Conservation (phyloP, 306 rosid genomes). For the Lablab purpureus region DNA sequence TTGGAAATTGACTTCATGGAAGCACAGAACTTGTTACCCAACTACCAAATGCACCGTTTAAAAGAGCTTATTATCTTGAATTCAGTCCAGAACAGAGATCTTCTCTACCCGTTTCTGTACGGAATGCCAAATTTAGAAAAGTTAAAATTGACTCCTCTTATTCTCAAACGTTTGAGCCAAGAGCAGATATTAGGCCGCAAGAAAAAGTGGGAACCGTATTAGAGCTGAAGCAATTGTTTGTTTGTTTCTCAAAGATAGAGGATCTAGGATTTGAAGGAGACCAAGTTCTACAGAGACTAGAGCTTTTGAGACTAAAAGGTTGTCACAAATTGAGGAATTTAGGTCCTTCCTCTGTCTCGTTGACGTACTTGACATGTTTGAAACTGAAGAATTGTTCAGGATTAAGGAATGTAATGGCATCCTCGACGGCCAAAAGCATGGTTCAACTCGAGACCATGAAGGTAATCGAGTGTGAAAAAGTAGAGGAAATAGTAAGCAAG, state of each 20-base stretch:
- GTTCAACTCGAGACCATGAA: conserved; percentile 27
- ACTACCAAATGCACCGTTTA: not conserved
- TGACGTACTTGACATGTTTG: conserved; percentile 22
- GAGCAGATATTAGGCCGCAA: not conserved
- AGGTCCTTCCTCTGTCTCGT: not conserved
- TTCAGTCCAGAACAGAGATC: too few relatives aligned
- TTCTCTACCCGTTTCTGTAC: not conserved
- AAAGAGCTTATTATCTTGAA: not conserved
- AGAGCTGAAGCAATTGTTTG: conserved; percentile 3
- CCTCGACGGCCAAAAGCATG: conserved; percentile 34
- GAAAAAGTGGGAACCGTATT: not conserved
- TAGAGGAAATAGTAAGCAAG: conserved; percentile 22
- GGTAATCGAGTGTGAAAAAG: accelerated
- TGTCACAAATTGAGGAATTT: not conserved
- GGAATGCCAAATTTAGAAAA: conserved; percentile 37
- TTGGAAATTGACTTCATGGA: not conserved
- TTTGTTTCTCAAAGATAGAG: accelerated
- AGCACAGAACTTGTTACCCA: not conserved
- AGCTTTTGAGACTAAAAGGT: accelerated
- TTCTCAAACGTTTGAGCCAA: too few relatives aligned
- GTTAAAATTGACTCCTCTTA: not conserved
- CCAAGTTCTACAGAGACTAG: conserved; percentile 6
- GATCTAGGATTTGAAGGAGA: conserved; percentile 31
- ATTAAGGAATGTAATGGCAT: not conserved
- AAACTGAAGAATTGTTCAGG: accelerated